Evolutionary conservation across 1,284 basidiomycete species (phyloP).

Genomic region (Cryptococcus jaspeensis): DNA sequence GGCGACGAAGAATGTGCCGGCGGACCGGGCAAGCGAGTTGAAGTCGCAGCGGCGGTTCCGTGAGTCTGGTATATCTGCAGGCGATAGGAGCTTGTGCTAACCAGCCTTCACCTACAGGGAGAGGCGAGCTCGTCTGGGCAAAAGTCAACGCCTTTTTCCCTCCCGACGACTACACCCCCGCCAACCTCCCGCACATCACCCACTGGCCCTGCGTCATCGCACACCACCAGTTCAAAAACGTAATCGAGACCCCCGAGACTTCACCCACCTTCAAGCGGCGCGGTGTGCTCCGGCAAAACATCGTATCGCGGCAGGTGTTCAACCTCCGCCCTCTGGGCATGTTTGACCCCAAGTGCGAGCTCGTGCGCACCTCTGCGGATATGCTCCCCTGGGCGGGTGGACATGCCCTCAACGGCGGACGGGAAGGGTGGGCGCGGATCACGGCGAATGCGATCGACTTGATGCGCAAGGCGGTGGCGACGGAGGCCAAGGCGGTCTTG

Average conservation of each 20-base stretch:
- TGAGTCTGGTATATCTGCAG: constrained; percentile 6
- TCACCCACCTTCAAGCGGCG: neutral
- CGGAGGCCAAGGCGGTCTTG: constrained; percentile 21
- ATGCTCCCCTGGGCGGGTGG: constrained; percentile 37
- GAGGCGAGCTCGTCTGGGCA: constrained; percentile 45
- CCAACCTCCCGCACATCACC: constrained; percentile 26
- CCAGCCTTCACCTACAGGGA: constrained; percentile 14
- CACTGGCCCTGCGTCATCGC: constrained; percentile 43
- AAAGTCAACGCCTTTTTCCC: constrained; percentile 27
- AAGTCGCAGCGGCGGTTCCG: constrained; percentile 15
- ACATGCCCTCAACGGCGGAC: constrained; percentile 32
- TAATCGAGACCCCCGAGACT: constrained; percentile 7
- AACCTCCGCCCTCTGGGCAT: constrained; percentile 41
- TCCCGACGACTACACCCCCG: constrained; percentile 5
- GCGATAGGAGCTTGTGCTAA: neutral
- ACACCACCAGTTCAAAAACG: constrained; percentile 3
- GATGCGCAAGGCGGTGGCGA: constrained; percentile 23
- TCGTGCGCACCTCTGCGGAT: constrained; percentile 22
- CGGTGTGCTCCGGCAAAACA: constrained; percentile 7
- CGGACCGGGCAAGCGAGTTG: constrained; percentile 23
- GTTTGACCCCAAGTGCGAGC: constrained; percentile 26
- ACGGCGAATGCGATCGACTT: constrained; percentile 26
- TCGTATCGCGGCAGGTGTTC: constrained; percentile 13
- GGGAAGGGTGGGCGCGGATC: constrained; percentile 28
- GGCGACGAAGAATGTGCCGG: constrained; percentile 10